Base-by-base conservation (phyloP, 2,329 filamentous ascomycete species). In the Trichoderma oligosporum region DNA sequence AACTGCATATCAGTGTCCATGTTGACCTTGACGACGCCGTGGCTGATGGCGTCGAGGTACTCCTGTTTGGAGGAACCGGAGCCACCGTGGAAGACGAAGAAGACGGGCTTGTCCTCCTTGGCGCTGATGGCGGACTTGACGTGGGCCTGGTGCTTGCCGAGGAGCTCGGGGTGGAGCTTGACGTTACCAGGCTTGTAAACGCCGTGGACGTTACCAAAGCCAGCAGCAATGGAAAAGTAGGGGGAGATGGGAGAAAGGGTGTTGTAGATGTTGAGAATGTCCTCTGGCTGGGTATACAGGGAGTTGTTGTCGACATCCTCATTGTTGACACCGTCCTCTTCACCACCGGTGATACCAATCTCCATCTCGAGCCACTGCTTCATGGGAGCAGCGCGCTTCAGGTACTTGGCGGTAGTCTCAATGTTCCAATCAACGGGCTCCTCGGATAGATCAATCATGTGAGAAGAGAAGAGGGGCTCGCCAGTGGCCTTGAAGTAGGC, bases 361-460 rank as follows among this genome's bases (percentile, higher is more conserved):
- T 91, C 88, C 93, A 97, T 99, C 85, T 99, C 94, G 66, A 99
- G 85, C 91, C 91, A 97, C 78, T 97, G 91, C 84, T 95, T 96
- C 90, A 97, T 91, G 68, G 92, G 91, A 48, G 91, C 91, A 72
- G 88, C 90, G 67, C 93, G 89, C 85, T 96, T 87, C 63, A 97
- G 84, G 82, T 99, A 97, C 75, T 87, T 84, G 72, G 89, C 89
- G 61, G 93, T 97, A 72, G 90, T 97, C 72, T 87, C 74, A 70
- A 99, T 88, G 85, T 99, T 97, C 78, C 83, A 91, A 61, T 94
- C 84, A 64, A 96, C 88, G 38, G 84, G 72, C 82, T 97, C 93
- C 81, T 97, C 94, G 24, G 89, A 94, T 68, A 97, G 79, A 77
- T 99, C 94, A 71, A 97, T 96, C 94, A 99, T 99, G 86, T 99